A percentile compares a stretch with the other conserved stretches of the same genome.
Evolutionary conservation across 495 filamentous ascomycete genomes (phyloP).

Genomic region (Emericellopsis terricola): DNA sequence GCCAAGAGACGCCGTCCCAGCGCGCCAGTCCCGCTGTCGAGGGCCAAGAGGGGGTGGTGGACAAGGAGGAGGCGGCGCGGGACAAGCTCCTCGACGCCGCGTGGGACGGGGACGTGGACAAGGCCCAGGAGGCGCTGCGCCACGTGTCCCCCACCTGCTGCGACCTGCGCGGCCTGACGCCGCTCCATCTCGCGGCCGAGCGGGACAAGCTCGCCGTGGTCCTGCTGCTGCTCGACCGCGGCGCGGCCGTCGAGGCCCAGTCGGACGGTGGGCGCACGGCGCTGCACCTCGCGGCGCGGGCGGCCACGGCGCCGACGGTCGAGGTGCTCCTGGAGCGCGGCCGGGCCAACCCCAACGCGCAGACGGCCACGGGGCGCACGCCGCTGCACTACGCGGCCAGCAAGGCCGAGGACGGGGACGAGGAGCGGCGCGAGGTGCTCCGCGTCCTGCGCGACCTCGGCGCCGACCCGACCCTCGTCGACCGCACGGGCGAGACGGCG

Average conservation of each 20-base stretch:
- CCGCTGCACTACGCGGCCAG: conserved; percentile 2
- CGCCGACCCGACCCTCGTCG: background rate
- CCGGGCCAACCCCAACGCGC: conserved; percentile 1
- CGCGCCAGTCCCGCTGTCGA: too few relatives aligned
- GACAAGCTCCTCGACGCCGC: conserved; percentile 2
- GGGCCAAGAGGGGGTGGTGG: too few relatives aligned
- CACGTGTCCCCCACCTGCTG: conserved; percentile 1
- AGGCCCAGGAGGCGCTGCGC: background rate
- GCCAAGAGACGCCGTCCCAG: too few relatives aligned
- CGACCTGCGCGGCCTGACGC: conserved; percentile 3
- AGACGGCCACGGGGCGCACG: conserved; percentile 1
- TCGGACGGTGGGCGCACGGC: conserved; percentile 10
- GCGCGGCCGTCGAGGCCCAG: conserved; percentile 14
- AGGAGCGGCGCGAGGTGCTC: conserved; percentile 1
- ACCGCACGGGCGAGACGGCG: background rate
- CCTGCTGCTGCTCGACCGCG: conserved; percentile 17
- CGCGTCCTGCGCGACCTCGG: conserved; percentile 1
- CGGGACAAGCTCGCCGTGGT: conserved; percentile 19
- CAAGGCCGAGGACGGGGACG: conserved; percentile 1
- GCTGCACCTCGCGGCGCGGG: conserved; percentile 12
- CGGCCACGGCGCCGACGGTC: background rate
- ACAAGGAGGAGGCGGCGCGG: too few relatives aligned
- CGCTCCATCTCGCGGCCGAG: conserved; percentile 22
- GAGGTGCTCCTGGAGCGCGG: conserved; percentile 2
- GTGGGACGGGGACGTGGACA: conserved; percentile 1